Conservation (phyloP, 805 yeast genomes). For the Hanseniaspora pseudoguilliermondii region DNA sequence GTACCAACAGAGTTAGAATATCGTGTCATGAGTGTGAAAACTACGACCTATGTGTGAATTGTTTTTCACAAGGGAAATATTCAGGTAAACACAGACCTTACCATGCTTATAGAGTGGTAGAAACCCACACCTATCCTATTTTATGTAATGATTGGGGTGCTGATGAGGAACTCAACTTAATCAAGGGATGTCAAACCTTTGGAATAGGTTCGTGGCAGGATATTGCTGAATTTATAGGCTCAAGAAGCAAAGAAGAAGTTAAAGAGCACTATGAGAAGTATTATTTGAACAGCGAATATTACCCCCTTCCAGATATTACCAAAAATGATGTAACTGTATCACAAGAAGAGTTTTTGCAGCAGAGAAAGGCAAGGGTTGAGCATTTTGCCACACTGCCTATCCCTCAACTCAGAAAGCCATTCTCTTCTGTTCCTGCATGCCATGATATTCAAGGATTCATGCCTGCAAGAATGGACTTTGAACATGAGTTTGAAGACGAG, state of each 20-base stretch:
- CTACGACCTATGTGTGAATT: constrained; percentile 95
- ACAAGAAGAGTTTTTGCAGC: constrained; percentile 55
- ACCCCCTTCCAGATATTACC: constrained; percentile 82
- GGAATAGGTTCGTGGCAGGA: constrained; percentile 98
- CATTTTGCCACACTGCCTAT: constrained; percentile 56
- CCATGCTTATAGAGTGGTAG: constrained; percentile 85
- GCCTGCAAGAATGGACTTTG: constrained; percentile 98
- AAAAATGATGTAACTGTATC: constrained; percentile 37
- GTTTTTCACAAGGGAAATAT: constrained; percentile 73
- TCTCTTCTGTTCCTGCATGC: constrained; percentile 88
- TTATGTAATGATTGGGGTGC: constrained; percentile 94
- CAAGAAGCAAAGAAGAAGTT: constrained; percentile 83
- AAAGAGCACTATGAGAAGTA: constrained; percentile 64
- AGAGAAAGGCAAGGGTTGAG: constrained; percentile 61
- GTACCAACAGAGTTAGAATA: constrained; percentile 82
- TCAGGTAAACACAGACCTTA: constrained; percentile 84
- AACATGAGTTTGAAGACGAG: constrained; percentile 90
- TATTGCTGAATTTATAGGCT: constrained; percentile 91
- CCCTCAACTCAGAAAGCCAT: constrained; percentile 78
- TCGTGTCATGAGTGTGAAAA: constrained; percentile 87
- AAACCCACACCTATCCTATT: constrained; percentile 89
- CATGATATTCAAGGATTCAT: constrained; percentile 95
- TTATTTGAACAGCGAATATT: constrained; percentile 55
- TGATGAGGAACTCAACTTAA: constrained; percentile 78
- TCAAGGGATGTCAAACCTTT: constrained; percentile 81